These are phyloP conservation scores for Aureobasidium sp. DNA, from an alignment of 2,329 filamentous ascomycete genomes.

Conservation along the genomic window DNA sequence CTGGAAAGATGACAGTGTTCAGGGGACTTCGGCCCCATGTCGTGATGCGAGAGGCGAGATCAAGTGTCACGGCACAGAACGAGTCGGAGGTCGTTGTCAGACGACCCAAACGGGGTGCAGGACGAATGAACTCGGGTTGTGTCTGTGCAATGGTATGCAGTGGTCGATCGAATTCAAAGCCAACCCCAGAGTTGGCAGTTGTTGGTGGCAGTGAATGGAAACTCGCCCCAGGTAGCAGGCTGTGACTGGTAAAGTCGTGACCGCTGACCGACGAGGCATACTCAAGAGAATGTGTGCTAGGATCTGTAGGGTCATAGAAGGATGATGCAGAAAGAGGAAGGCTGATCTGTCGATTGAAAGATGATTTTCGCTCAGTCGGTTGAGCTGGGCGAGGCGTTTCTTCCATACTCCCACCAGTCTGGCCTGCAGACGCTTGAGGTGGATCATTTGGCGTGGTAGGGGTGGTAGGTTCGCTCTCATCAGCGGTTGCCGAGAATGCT, in stretches of 20 bases:
- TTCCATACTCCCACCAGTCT: constrained; percentile 18
- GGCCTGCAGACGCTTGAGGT: constrained; percentile 12
- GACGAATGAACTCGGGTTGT: constrained; percentile 29
- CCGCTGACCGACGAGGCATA: constrained; percentile 42
- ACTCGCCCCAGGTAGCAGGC: constrained; percentile 21
- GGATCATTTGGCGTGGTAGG: constrained; percentile 22
- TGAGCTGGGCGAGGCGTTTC: constrained; percentile 25
- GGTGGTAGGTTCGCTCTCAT: constrained; percentile 32
- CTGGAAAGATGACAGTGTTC: constrained; percentile 62
- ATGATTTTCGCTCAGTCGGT: constrained; percentile 14
- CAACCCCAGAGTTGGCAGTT: constrained; percentile 6
- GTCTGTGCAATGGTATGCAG: constrained; percentile 14
- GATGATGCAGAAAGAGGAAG: constrained; percentile 39
- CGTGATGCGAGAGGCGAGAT: constrained; percentile 59
- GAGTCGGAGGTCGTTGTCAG: constrained; percentile 62
- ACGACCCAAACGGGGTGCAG: constrained; percentile 50
- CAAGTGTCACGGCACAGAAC: constrained; percentile 55
- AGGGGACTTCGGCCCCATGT: constrained; percentile 68
- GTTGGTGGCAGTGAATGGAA: constrained; percentile 17
- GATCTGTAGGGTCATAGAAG: constrained; percentile 39
- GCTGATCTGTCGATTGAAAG: constrained; percentile 38
- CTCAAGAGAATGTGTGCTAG: constrained; percentile 39
- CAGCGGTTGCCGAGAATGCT: constrained; percentile 31
- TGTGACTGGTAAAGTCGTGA: constrained; percentile 33
- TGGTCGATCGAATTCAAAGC: constrained; percentile 11